Conservation (phyloP, 192 early-diverging fungal species). For the Spizellomyces sp. region DNA sequence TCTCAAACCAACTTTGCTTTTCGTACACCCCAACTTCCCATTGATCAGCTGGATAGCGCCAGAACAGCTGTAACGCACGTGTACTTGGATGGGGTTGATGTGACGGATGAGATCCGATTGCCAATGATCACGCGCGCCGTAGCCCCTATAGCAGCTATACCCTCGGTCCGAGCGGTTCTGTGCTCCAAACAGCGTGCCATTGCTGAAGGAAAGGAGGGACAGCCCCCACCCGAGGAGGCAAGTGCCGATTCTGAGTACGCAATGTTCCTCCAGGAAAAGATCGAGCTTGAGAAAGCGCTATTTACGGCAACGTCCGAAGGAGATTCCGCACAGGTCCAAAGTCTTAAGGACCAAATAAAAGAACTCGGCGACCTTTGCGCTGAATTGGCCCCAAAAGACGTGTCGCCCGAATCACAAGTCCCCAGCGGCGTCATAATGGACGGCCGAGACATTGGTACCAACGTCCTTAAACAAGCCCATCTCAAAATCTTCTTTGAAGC, state of each 20-base stretch:
- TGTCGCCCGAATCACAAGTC: neutral
- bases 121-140: neutral
- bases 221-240: neutral
- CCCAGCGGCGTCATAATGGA: slow-evolving; percentile 1
- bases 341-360: neutral
- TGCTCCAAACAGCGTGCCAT: neutral
- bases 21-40: too few species aligned
- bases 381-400: neutral
- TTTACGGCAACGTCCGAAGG: neutral
- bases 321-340: neutral
- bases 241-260: neutral
- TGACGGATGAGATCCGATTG: neutral
- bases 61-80: too few species aligned
- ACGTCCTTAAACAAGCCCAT: neutral
- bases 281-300: neutral
- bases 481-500: neutral
- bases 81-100: neutral
- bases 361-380: neutral
- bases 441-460: neutral
- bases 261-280: neutral
- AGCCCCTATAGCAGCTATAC: neutral
- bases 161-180: neutral
- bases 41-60: too few species aligned
- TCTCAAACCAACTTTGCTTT: too few species aligned
- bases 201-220: neutral